Base-by-base conservation (phyloP, 306 rosid genomes). In the Boehmeria nivea region DNA sequence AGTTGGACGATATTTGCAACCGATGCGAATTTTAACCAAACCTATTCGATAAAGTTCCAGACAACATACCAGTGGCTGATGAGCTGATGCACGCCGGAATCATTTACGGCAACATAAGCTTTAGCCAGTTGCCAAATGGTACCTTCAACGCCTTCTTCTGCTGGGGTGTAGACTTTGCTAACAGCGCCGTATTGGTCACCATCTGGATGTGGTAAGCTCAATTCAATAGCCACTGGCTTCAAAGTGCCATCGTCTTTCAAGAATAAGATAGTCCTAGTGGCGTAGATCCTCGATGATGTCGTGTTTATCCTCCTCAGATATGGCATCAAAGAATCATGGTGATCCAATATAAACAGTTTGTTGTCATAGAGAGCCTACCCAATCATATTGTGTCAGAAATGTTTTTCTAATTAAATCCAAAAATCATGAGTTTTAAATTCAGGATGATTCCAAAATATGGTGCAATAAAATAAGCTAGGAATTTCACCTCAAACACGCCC, bases 141-240 rank as follows among this genome's bases (percentile, higher is more conserved):
- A 27, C 60, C 63, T 11, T 80, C 83, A 10, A 66, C 84, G 27
- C 94, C 94, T 21, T 78, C 52, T 2, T 53, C 72, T 37, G 86
- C 60, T 13, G 91, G 91, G 4, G 69, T 33, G 49, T 70, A 80
- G 18, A 86, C 83, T 27, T 63, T 43, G 31, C 86, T 80, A 38
- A 66, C n/a, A 34, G 75, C 81, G n/a, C 91, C 95, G 31, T 12
- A 48, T 2, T 49, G 53, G 42, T 83, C 88, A 45, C 81, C 88
- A 16, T 69, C 56, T 17, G 69, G 73, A 51, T 71, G 73, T 5
- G 85, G 87, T 50, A 63, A 59, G 60, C 87, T 81, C 54, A 84
- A 64, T 48, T 84, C 93, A 60, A 84, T 81, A 6, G 78, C 95
- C 49, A 86, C 4, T 26, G 95, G 95, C 69, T 78, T 86, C 59